phyloP scores from a whole-genome alignment of 208 protist genomes.

The Trypanosoma scelopori region DNA sequence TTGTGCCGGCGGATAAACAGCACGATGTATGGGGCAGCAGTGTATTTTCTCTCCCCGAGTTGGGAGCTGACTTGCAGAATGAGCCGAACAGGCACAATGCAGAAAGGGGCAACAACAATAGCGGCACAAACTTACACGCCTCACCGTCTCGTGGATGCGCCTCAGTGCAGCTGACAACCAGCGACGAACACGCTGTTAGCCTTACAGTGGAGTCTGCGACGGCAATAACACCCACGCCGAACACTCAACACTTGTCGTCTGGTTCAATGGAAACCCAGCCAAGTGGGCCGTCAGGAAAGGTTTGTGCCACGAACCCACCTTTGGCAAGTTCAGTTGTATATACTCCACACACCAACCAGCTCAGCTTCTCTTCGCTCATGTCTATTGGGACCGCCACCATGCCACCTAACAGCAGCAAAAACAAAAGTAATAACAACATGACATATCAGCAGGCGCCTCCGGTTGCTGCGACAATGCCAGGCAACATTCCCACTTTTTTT shows the following conservation, averaged over 20 bases:
- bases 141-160: neutral
- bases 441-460: slow-evolving; percentile 14
- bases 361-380: slow-evolving; percentile 22
- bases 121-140: neutral
- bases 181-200: neutral
- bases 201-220: neutral
- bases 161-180: neutral
- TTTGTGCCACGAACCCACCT: neutral
- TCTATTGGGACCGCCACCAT: slow-evolving; percentile 17
- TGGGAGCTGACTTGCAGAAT: slow-evolving; percentile 10
- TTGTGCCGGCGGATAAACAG: neutral
- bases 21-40: slow-evolving; percentile 19
- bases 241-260: neutral
- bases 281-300: neutral
- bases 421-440: slow-evolving; percentile 10
- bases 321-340: slow-evolving; percentile 14
- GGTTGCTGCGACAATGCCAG: slow-evolving; percentile 26
- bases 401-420: slow-evolving; percentile 17
- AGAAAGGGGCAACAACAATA: neutral
- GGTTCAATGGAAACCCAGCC: neutral
- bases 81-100: neutral
- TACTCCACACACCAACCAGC: slow-evolving; percentile 20
- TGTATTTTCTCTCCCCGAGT: slow-evolving; percentile 16
- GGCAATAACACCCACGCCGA: neutral
- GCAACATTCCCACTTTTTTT: slow-evolving; percentile 31